Conservation (phyloP, 352 stramenopile genomes). For the Globisporangium nodosum region DNA sequence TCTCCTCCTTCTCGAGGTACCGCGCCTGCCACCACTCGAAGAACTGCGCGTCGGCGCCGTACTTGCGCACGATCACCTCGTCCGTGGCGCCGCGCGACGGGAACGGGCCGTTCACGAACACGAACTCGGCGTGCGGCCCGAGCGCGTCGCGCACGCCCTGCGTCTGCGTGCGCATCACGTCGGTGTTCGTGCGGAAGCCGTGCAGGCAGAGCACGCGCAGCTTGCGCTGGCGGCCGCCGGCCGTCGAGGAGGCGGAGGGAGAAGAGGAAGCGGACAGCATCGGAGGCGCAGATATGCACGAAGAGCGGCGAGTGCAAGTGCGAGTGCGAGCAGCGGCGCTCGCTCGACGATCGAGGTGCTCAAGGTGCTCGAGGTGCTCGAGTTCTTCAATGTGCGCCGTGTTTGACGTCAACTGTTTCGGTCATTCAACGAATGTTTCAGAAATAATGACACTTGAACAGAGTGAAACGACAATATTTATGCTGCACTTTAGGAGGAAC, state of each 20-base stretch:
- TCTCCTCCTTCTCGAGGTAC: conserved; percentile 17
- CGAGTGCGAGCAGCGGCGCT: neutral
- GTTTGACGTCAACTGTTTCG: conserved; percentile 7
- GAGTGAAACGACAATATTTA: neutral
- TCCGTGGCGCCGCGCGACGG: conserved; percentile 16
- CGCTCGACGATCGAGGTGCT: neutral
- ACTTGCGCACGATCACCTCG: conserved; percentile 18
- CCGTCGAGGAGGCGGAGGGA: neutral
- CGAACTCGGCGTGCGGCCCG: conserved; percentile 30
- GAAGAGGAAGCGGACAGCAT: neutral
- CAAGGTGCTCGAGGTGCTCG: too few relatives aligned
- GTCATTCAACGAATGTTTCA: neutral
- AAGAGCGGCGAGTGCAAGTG: neutral
- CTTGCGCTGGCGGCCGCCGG: conserved; percentile 11
- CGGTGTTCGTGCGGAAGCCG: conserved; percentile 47
- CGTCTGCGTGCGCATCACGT: conserved; percentile 44
- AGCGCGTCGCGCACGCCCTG: conserved; percentile 31
- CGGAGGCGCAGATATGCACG: too few relatives aligned
- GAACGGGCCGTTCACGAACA: conserved; percentile 36
- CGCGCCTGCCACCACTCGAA: conserved; percentile 42
- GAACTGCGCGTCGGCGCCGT: conserved; percentile 30
- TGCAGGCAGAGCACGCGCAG: conserved; percentile 49
- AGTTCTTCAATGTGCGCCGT: neutral
- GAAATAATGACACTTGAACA: neutral
- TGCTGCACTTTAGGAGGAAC: neutral